A percentile compares a stretch with the other conserved stretches of the same genome.
These are phyloP conservation scores for Arthroderma sp. DNA, from an alignment of 2,329 filamentous ascomycete genomes.

Conservation along the genomic window DNA sequence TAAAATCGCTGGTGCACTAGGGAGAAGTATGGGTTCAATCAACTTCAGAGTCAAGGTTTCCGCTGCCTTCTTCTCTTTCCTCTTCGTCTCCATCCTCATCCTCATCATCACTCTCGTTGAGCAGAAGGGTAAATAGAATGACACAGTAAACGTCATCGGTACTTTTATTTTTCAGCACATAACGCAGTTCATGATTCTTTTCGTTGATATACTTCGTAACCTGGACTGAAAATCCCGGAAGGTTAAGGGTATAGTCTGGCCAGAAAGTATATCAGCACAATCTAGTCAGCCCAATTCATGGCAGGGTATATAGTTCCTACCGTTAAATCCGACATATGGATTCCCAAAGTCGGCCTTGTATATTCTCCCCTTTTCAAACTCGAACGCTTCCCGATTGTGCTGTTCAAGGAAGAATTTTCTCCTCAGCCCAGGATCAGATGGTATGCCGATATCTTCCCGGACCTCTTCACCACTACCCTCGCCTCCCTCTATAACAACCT, in stretches of 20 bases:
- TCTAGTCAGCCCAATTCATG: background rate
- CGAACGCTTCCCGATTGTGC: slow-evolving; percentile 41
- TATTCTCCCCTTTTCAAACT: slow-evolving; percentile 47
- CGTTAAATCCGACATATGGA: slow-evolving; percentile 77
- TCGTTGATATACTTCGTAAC: slow-evolving; percentile 34
- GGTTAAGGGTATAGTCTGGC: slow-evolving; percentile 25
- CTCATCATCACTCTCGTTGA: slow-evolving; percentile 15
- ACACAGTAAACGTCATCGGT: slow-evolving; percentile 68
- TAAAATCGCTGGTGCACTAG: too few relatives aligned
- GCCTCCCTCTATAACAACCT: slow-evolving; percentile 53
- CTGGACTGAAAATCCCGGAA: slow-evolving; percentile 25
- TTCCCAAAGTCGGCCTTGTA: slow-evolving; percentile 74
- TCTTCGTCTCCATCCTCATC: slow-evolving; percentile 9
- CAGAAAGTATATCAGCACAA: background rate
- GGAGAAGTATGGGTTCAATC: slow-evolving; percentile 10
- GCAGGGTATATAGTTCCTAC: slow-evolving; percentile 22
- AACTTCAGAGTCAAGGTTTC: slow-evolving; percentile 11
- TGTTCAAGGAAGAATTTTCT: slow-evolving; percentile 50
- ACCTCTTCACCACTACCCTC: slow-evolving; percentile 41
- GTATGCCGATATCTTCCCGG: slow-evolving; percentile 38
- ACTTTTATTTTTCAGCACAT: slow-evolving; percentile 70
- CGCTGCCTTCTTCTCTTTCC: slow-evolving; percentile 3
- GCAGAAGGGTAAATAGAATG: slow-evolving; percentile 64
- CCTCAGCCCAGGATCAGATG: slow-evolving; percentile 39
- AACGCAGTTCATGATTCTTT: slow-evolving; percentile 76